Evolutionary conservation across 805 yeast genomes (phyloP).

Genomic region (Candida awuae): DNA sequence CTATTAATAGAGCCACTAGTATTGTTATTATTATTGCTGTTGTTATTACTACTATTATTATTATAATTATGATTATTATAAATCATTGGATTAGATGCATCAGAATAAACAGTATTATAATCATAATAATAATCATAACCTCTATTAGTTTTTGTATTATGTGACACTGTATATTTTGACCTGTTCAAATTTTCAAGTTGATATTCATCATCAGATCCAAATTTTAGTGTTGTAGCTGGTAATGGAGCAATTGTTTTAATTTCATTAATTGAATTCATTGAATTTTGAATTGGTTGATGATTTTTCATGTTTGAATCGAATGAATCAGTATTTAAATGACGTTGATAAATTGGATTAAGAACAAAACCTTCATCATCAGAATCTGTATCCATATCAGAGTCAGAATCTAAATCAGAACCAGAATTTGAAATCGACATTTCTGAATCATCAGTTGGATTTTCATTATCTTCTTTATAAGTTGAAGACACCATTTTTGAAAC

Average conservation of each 20-base stretch:
- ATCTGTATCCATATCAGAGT: slow-evolving; percentile 22
- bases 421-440: slow-evolving; percentile 5
- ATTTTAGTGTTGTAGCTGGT: slow-evolving; percentile 83
- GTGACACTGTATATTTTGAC: slow-evolving; percentile 46
- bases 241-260: slow-evolving; percentile 61
- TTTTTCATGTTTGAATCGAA: too few species aligned
- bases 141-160: slow-evolving; percentile 62
- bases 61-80: slow-evolving; percentile 15
- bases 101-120: slow-evolving; percentile 67
- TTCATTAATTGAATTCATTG: background rate
- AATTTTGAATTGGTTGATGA: slow-evolving; percentile 21
- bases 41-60: slow-evolving; percentile 1
- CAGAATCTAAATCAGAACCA: slow-evolving; percentile 10
- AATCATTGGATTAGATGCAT: slow-evolving; percentile 38
- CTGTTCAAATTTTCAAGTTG: slow-evolving; percentile 23
- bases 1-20: too few species aligned
- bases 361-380: slow-evolving; percentile 24
- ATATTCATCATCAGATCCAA: slow-evolving; percentile 54
- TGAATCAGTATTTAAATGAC: slow-evolving; percentile 18
- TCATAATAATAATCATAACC: slow-evolving; percentile 76
- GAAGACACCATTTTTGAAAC: slow-evolving; percentile 8
- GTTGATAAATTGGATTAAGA: slow-evolving; percentile 13
- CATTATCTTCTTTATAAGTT: slow-evolving; percentile 11
- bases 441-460: slow-evolving; percentile 1
- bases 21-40: too few species aligned